Base-by-base conservation (phyloP, 345 rosid genomes). In the Pistacia integerrima region DNA sequence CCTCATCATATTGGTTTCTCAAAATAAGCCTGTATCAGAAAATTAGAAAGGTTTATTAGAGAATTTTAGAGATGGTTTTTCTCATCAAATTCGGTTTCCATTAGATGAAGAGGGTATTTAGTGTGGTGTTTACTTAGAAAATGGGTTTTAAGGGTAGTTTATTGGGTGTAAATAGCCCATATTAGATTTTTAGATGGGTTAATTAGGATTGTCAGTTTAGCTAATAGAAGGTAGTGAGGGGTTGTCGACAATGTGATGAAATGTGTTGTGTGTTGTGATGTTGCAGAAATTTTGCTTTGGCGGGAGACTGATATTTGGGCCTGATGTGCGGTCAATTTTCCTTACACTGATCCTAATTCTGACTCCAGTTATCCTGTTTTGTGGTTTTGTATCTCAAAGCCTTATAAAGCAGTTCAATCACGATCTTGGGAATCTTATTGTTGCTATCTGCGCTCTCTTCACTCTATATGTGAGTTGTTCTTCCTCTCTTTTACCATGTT, bases 241-340 rank as follows among this genome's bases (percentile, higher is more conserved):
- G 55, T 49, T 48, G 49, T 48, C 22, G 18, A 10, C 12, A 70
- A 35, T 30, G 20, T 75, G 54, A n/a, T 54, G 18, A 54, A 54
- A 54, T 54, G 41, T n/a, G 36, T 12, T 13, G 48, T 49, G 60
- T 72, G 48, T 54, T 67, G 64, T 77, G 62, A 20, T 74, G 64
- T 73, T 89, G 90, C 88, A 93, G 98, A 85, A 85, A 84, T 91
- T 95, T 80, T 92, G 84, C 82, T 69, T 84, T 58, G 91, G 92
- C 69, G 99, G 99, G 69, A 92, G 93, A 83, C 73, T 95, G 73
- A 65, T 92, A 33, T 95, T 93, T 56, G 97, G 99, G 30, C 97
- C 97, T 17, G 98, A 95, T 83, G 89, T 77, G 58, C 89, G 94
- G 83, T 92, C 99, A 7, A 83, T 95, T 48, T 86, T 86, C 82